Base-by-base conservation (phyloP, 2,329 filamentous ascomycete species). In the Aureobasidium sp. region DNA sequence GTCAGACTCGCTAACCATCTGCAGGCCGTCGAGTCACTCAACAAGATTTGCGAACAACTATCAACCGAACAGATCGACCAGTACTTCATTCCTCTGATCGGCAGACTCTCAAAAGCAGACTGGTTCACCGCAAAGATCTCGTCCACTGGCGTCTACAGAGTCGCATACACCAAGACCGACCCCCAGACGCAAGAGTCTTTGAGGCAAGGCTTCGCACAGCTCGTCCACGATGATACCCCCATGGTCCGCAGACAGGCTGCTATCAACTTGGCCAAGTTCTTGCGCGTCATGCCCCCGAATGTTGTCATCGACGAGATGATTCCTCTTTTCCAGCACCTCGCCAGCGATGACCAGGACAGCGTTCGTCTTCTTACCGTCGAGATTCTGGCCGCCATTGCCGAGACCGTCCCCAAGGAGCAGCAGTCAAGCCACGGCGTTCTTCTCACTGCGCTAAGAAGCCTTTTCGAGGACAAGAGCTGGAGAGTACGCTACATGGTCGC, bases 51-150 rank as follows among this genome's bases (percentile, higher is more conserved):
- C 83, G 85, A 86, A 72, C 86, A 96, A 74, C 83, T 99, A 60
- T 95, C 91, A 54, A 80, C 90, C 69, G 84, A 90, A 75, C 94
- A 99, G 79, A 87, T 97, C 72, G 94, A 99, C 80, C 90, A 96
- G 70, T 89, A 92, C 77, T 97, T 97, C 78, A 93, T 99, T 68
- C 94, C 94, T 64, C 87, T 99, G 71, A 92, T 92, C 62, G 84
- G 95, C 71, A 90, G 94, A 72, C 89, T 99, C 64, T 95, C 94
- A 66, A 99, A 97, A 83, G 94, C 94, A 77, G 94, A 99, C 78
- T 99, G 94, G 94, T 99, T 99, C 77, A 99, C 94, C 61, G 97
- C 94, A 66, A 99, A 97, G 79, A 94, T 99, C 66, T 99, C 94
- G 33, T 94, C 93, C 64, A 96, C 93, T 66, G 94, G 94, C 64